Percentiles rank a stretch among this genome's conserved stretches.
Evolutionary conservation across 805 yeast species (phyloP).

Genomic region (Candida railenensis): DNA sequence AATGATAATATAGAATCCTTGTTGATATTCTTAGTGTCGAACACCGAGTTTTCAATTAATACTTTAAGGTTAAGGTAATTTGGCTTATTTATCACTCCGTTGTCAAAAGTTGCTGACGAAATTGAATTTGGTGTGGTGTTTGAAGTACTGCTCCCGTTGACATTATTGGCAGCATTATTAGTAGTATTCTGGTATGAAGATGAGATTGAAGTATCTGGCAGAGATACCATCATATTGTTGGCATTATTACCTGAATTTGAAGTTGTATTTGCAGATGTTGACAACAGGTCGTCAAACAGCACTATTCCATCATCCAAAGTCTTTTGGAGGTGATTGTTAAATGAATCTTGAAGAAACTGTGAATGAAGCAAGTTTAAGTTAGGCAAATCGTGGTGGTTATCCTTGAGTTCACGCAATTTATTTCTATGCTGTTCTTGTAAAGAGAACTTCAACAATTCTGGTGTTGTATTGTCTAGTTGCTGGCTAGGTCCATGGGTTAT

Average conservation of each 20-base stretch:
- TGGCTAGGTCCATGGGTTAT: conserved; percentile 24
- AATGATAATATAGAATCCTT: conserved; percentile 34
- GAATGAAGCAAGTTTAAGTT: conserved; percentile 17
- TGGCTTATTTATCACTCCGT: conserved; percentile 12
- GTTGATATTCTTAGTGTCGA: conserved; percentile 35
- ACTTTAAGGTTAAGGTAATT: conserved; percentile 41
- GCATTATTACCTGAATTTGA: background rate
- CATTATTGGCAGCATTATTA: background rate
- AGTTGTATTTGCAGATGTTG: conserved; percentile 3
- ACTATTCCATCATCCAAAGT: conserved; percentile 26
- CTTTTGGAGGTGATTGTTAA: conserved; percentile 34
- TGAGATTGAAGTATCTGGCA: conserved; percentile 1
- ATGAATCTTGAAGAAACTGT: conserved; percentile 27
- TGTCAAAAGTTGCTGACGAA: conserved; percentile 19
- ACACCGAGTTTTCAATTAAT: conserved; percentile 44
- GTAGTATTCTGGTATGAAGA: background rate
- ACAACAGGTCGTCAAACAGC: background rate
- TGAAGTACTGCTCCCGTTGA: background rate
- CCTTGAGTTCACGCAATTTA: conserved; percentile 16
- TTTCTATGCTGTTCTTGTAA: conserved; percentile 38
- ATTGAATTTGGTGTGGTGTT: conserved; percentile 1
- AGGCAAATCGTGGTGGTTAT: conserved; percentile 11
- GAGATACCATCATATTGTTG: background rate
- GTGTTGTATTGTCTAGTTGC: conserved; percentile 39
- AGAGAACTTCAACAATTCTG: conserved; percentile 43